These are phyloP conservation scores for Trichosporon sp. DNA, from an alignment of 1,284 basidiomycete species.

Conservation along the genomic window DNA sequence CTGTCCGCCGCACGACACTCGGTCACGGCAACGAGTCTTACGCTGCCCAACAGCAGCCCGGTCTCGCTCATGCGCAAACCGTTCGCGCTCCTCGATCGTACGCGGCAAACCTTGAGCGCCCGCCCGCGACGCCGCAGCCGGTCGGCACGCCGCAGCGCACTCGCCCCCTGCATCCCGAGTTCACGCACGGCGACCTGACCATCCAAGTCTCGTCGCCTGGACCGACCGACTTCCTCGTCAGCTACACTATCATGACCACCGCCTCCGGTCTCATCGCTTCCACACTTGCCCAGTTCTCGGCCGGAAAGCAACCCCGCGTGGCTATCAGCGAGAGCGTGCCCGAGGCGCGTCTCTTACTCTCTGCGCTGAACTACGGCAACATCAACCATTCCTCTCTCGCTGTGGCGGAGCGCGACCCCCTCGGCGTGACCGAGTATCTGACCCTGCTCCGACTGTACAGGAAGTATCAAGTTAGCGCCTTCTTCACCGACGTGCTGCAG, in stretches of 20 bases:
- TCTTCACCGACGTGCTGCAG: slow-evolving; percentile 17
- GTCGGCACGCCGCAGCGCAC: slow-evolving; percentile 9
- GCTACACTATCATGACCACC: neutral
- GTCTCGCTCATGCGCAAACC: neutral
- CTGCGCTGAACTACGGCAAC: slow-evolving; percentile 15
- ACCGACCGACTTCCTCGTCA: neutral
- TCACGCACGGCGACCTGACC: slow-evolving; percentile 14
- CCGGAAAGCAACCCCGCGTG: neutral
- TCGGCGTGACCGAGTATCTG: slow-evolving; percentile 6
- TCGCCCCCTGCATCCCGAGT: slow-evolving; percentile 9
- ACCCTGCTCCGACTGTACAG: slow-evolving; percentile 10
- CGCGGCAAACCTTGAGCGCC: neutral
- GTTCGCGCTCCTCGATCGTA: neutral
- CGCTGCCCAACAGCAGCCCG: neutral
- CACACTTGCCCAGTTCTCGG: neutral
- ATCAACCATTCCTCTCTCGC: slow-evolving; percentile 3
- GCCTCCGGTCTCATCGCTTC: slow-evolving; percentile 5
- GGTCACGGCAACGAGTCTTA: neutral
- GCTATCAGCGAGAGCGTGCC: neutral
- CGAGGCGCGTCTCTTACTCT: neutral
- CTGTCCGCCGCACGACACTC: neutral
- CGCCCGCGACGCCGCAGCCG: neutral
- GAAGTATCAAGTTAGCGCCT: slow-evolving; percentile 8
- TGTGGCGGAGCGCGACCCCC: slow-evolving; percentile 1
- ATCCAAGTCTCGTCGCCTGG: neutral